These are phyloP conservation scores for Trichoderma atroviride DNA, from an alignment of 2,329 filamentous ascomycete genomes.

Conservation along the genomic window DNA sequence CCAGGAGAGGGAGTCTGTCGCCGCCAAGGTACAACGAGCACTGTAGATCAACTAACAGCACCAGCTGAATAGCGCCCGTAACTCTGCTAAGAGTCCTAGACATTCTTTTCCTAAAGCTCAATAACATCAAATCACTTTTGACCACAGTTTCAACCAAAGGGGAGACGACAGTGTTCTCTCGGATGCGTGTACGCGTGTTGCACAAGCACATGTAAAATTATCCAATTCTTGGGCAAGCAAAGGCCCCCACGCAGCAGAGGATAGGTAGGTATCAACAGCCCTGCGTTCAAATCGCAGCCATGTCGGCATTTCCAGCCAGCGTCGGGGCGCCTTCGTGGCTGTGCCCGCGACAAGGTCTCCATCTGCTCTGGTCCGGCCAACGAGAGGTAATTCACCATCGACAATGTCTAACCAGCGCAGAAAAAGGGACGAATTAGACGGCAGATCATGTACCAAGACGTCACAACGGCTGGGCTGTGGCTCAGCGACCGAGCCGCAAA, in stretches of 20 bases:
- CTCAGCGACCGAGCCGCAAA: not conserved
- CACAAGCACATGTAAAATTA: not conserved
- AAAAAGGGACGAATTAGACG: not conserved
- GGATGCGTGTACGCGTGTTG: not conserved
- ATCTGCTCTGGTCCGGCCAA: not conserved
- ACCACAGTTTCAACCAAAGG: not conserved
- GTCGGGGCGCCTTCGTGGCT: constrained; percentile 7
- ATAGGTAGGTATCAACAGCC: not conserved
- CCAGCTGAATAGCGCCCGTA: too few species aligned
- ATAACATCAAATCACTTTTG: not conserved
- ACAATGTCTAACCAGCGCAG: not conserved
- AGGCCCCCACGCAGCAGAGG: not conserved
- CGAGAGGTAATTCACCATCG: not conserved
- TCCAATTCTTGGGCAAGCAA: not conserved
- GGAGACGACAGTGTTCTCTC: not conserved
- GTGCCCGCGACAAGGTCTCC: not conserved
- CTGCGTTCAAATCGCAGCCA: not conserved
- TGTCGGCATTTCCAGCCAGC: constrained; percentile 4
- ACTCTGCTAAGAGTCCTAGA: too few species aligned
- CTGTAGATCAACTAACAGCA: not conserved
- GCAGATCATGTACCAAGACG: not conserved
- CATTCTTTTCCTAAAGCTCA: not conserved
- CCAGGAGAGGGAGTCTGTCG: constrained; percentile 3
- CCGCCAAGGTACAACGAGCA: not conserved
- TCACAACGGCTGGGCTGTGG: not conserved